phyloP scores from a whole-genome alignment of 495 filamentous ascomycete genomes.

The Penicillium macrosclerotiorum region DNA sequence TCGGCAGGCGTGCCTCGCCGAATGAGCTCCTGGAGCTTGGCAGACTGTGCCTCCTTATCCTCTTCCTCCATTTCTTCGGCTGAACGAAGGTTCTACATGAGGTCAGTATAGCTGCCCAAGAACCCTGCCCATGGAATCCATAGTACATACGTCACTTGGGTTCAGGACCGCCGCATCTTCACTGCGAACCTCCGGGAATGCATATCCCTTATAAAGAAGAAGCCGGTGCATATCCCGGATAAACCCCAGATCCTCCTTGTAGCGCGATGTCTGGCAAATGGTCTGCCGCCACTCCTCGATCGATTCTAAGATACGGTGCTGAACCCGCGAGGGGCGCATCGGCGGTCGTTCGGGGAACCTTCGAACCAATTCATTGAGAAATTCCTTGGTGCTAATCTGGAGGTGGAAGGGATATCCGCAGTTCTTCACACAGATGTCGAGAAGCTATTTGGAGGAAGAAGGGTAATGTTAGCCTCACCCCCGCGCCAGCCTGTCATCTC shows the following conservation, averaged over 20 bases:
- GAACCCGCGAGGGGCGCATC: slow-evolving; percentile 78
- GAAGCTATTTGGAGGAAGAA: slow-evolving; percentile 56
- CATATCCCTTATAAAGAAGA: slow-evolving; percentile 93
- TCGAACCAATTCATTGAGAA: slow-evolving; percentile 96
- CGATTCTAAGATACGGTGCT: slow-evolving; percentile 88
- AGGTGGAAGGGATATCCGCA: slow-evolving; percentile 99
- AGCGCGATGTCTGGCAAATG: slow-evolving; percentile 94
- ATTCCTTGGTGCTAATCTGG: slow-evolving; percentile 97
- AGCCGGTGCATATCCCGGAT: slow-evolving; percentile 98
- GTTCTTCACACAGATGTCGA: slow-evolving; percentile 99
- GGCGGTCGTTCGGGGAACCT: slow-evolving; percentile 94
- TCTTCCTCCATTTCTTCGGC: slow-evolving; percentile 99
- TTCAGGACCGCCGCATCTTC: slow-evolving; percentile 98
- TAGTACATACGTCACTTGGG: slow-evolving; percentile 84
- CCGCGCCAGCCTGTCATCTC: slow-evolving; percentile 18
- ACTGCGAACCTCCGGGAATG: slow-evolving; percentile 84
- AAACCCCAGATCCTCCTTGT: slow-evolving; percentile 94
- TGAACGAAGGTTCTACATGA: slow-evolving; percentile 78
- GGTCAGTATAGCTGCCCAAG: slow-evolving; percentile 26
- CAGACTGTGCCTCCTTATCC: slow-evolving; percentile 89
- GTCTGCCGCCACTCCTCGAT: slow-evolving; percentile 99
- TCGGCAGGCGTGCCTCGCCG: slow-evolving; percentile 87
- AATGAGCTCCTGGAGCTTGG: slow-evolving; percentile 96
- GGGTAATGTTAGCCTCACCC: slow-evolving; percentile 21
- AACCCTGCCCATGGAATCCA: background rate